Evolutionary conservation across 2,329 filamentous ascomycete genomes (phyloP), one percentile per base, ranked within the genome.

Genomic region (Fusarium sp.): DNA sequence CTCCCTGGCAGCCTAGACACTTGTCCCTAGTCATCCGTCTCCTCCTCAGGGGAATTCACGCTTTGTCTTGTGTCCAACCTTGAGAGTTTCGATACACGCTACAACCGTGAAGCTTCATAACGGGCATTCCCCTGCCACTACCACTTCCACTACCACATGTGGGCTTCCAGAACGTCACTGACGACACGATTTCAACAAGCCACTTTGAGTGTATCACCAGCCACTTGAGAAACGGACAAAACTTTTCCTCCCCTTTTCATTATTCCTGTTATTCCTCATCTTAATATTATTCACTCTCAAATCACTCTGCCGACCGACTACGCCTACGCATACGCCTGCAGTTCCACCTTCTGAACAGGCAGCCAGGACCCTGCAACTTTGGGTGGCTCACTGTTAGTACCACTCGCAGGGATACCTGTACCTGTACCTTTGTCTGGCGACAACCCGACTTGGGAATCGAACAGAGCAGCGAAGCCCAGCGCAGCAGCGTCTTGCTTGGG

Each of bases 331-430:
- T 50, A 47, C 40, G 32, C 30, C 37, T 57, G 22, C 54, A 35
- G 32, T 57, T 35, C 33, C 61, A 69, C 54, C 63, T 47, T 38
- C 38, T 58, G 45, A 45, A 67, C 60, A 60, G 40, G 66, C 59
- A 70, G 52, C 69, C 66, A 50, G 57, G 45, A 60, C 68, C 68
- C 65, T 71, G 69, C 66, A 57, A 63, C 38, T 32, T 59, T 60
- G 30, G 59, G 25, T 63, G 33, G 60, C 60, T 63, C 40, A 57
- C 15, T 60, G 35, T 54, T 62, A 68, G 47, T 63, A 60, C 43
- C 57, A 52, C 45, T 58, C 43, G 59, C 47, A 71, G 45, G 45
- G 58, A 65, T 58, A 64, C 40, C 30, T 33, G 33, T 38, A 61
- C 33, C 56, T 61, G 43, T n/a, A 61, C 30, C 45, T 57, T 54